phyloP scores from a whole-genome alignment of 1,139 yeast genomes.

The Debaryomyces sp. region DNA sequence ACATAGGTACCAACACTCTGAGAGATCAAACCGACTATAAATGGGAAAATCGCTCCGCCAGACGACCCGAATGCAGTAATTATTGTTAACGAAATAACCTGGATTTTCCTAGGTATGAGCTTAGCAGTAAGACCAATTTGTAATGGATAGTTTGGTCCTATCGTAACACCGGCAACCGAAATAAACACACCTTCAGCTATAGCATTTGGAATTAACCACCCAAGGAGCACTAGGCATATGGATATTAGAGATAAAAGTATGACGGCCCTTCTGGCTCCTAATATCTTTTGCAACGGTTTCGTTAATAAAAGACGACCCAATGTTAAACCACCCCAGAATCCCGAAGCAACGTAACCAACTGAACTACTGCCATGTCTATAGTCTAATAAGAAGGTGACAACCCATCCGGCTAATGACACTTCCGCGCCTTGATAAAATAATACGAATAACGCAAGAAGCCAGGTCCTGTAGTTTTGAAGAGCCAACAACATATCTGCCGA shows the following conservation, averaged over 20 bases:
- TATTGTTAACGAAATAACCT: constrained; percentile 54
- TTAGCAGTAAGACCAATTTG: constrained; percentile 50
- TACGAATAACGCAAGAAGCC: constrained; percentile 57
- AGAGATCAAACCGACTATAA: constrained; percentile 56
- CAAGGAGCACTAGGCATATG: constrained; percentile 38
- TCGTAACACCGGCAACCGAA: constrained; percentile 48
- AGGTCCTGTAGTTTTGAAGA: constrained; percentile 46
- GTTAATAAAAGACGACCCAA: constrained; percentile 58
- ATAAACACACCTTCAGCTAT: constrained; percentile 48
- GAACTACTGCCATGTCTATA: constrained; percentile 52
- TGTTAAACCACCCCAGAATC: constrained; percentile 74
- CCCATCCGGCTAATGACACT: constrained; percentile 73
- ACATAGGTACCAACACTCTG: constrained; percentile 54
- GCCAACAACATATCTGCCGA: constrained; percentile 28
- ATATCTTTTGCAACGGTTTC: constrained; percentile 36
- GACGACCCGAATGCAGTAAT: constrained; percentile 62
- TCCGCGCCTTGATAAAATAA: constrained; percentile 71
- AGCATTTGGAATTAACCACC: constrained; percentile 49
- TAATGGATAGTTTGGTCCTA: constrained; percentile 61
- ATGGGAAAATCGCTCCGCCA: constrained; percentile 64
- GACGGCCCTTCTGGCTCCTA: constrained; percentile 56
- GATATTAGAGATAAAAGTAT: constrained; percentile 35
- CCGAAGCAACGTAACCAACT: constrained; percentile 68
- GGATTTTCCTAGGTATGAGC: constrained; percentile 56
- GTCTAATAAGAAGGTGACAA: constrained; percentile 61